Evolutionary conservation across 495 filamentous ascomycete species (phyloP), one percentile per base, ranked within the genome.

Genomic region (Aspergillus sclerotioniger): DNA sequence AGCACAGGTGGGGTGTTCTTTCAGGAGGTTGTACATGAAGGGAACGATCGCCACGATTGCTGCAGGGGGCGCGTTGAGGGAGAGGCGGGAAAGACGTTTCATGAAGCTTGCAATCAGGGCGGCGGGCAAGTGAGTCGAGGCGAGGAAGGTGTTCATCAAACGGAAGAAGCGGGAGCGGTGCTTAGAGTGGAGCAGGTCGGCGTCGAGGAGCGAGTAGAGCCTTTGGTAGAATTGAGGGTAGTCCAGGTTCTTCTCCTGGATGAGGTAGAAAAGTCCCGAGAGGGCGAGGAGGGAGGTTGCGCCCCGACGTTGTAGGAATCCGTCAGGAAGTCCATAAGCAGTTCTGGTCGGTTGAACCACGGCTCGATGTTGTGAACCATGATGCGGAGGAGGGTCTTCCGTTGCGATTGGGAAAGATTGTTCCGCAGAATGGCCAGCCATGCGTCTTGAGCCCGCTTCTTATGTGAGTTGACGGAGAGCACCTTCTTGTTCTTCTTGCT

Each of bases 261-360:
- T 96, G 39, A 99, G 85, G 67, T 96, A 91, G 77, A 96, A 99
- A 19, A 99, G 84, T 39, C 94, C 93, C 6, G 91, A 95, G 0
- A 99, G 80, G 3, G 95, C 92, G 21, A 96, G 81, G 3, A 98
- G 83, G 5, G 94, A 91, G 8, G 82, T 89, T 6, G 90, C 86
- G 53, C 94, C 94, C 95, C 92, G 16, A 83, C 71, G 62, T 96
- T 83, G 73, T 93, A 98, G 15, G 86, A 92, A 71, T 96, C 92
- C 2, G 91, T 96, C 37, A 99, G 74, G 73, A 98, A 98, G 76
- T 99, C 95, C 87, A 97, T 92, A n/a, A 99, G 80, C 8, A 93
- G 78, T 65, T 96, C 91, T 6, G 89, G 85, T 35, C 89, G 86
- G 33, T 72, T 81, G 72, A 98, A 96, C 88, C 89, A 93, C 1